phyloP scores from a whole-genome alignment of 768 basidiomycete species.

The Aureoboletus auriporus region DNA sequence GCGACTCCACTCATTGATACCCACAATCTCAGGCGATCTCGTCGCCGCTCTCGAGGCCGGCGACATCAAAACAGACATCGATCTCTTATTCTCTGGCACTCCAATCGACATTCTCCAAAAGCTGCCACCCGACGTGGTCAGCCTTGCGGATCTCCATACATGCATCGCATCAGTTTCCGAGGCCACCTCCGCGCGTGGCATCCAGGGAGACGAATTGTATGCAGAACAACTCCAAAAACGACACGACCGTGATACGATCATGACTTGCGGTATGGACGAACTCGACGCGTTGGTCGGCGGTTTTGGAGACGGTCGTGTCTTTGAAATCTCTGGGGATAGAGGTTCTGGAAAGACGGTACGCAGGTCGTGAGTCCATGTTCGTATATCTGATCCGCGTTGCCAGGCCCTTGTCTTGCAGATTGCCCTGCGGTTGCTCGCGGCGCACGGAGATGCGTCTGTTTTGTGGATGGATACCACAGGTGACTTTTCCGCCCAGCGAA shows the following conservation, averaged over 20 bases:
- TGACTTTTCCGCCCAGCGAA: slow-evolving; percentile 54
- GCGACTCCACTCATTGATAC: slow-evolving; percentile 27
- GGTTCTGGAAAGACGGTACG: slow-evolving; percentile 69
- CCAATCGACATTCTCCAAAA: slow-evolving; percentile 46
- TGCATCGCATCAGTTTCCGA: slow-evolving; percentile 38
- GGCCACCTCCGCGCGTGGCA: slow-evolving; percentile 41
- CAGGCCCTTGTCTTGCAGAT: slow-evolving; percentile 62
- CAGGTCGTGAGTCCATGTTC: neutral
- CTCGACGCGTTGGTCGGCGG: slow-evolving; percentile 53
- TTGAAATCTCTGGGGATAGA: slow-evolving; percentile 67
- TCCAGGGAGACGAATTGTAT: slow-evolving; percentile 29
- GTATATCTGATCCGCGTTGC: slow-evolving; percentile 1
- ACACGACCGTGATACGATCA: slow-evolving; percentile 5
- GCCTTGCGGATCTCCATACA: slow-evolving; percentile 45
- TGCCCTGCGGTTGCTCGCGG: slow-evolving; percentile 48
- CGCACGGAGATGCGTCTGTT: slow-evolving; percentile 34
- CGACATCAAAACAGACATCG: slow-evolving; percentile 53
- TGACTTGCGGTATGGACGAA: slow-evolving; percentile 38
- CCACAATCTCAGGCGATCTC: slow-evolving; percentile 39
- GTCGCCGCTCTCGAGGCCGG: slow-evolving; percentile 43
- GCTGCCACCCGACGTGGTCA: slow-evolving; percentile 46
- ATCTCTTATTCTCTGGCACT: slow-evolving; percentile 51
- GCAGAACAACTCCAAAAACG: slow-evolving; percentile 12
- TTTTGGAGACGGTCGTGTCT: slow-evolving; percentile 47
- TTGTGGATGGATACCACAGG: slow-evolving; percentile 75